Conservation (phyloP, 2,329 filamentous ascomycete genomes). For the Alternaria sp. region DNA sequence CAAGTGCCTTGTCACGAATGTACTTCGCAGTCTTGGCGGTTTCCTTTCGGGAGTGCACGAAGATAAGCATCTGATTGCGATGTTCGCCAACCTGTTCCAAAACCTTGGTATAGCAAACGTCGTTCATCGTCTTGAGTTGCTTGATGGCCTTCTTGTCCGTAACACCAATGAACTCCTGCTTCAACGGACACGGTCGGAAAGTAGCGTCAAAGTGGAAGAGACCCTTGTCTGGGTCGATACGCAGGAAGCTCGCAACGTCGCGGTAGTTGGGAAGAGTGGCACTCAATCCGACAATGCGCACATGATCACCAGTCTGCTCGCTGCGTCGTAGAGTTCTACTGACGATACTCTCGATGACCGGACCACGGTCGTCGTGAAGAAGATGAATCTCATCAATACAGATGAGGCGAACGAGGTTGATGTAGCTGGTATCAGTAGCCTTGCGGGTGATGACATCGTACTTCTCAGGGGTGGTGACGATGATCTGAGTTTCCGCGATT, state of each 20-base stretch:
- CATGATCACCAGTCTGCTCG: slow-evolving; percentile 92
- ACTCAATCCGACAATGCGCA: slow-evolving; percentile 89
- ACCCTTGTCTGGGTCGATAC: slow-evolving; percentile 82
- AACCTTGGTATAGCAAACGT: slow-evolving; percentile 97
- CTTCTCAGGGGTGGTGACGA: slow-evolving; percentile 98
- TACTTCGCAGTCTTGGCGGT: slow-evolving; percentile 97
- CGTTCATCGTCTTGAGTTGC: slow-evolving; percentile 98
- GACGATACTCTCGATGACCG: slow-evolving; percentile 95
- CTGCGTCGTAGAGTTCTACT: slow-evolving; percentile 90
- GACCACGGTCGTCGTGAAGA: slow-evolving; percentile 95
- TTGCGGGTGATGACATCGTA: slow-evolving; percentile 99
- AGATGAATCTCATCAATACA: slow-evolving; percentile 99
- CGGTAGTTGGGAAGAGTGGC: slow-evolving; percentile 96
- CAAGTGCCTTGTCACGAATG: slow-evolving; percentile 95
- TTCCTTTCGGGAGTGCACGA: slow-evolving; percentile 97
- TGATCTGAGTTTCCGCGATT: slow-evolving; percentile 96
- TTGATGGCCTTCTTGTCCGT: slow-evolving; percentile 99
- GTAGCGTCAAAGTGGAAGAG: slow-evolving; percentile 97
- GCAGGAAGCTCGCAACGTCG: slow-evolving; percentile 93
- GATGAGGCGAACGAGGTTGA: slow-evolving; percentile 91
- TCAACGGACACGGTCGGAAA: slow-evolving; percentile 89
- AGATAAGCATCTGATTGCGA: slow-evolving; percentile 97
- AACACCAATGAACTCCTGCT: slow-evolving; percentile 96
- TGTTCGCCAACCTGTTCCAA: slow-evolving; percentile 93
- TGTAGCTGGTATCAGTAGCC: slow-evolving; percentile 95